Evolutionary conservation across 257 asterid genomes (phyloP), one percentile per base, ranked within the genome.

Genomic region (Fraxinus pennsylvanica): DNA sequence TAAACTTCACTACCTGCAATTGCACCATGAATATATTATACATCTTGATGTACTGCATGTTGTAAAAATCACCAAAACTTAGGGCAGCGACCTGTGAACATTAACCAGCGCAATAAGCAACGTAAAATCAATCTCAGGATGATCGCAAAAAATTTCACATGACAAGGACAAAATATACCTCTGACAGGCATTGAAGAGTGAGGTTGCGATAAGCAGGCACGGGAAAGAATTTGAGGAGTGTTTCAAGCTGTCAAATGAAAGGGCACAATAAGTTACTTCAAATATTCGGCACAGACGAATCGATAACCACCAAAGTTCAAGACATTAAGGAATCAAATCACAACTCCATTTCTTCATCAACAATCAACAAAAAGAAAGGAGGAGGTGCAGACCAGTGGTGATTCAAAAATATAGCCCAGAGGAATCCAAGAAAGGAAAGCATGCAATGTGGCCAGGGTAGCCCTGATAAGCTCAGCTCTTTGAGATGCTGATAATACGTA

Each of bases 401-500:
- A 95, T 83, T 93, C 98, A 83, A 95, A 95, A 74, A 95, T 95
- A 82, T 95, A 95, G 83, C 99, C 99, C 74, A 96, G 87, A 4
- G 99, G 99, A 83, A 96, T 96, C 99, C 99, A 96, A 22, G 98
- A 93, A 74, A 96, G 97, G 77, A 96, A 96, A 74, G 98, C 99
- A 82, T 96, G 99, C 83, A 96, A 75, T 17, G 99, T 96, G 70
- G 93, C 94, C 80, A 96, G 84, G 15, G 99, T 96, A 76, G 98
- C 99, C 87, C 98, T 86, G 84, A 93, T 86, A 74, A 95, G 99
- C 87, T 95, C 99, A 15, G 96, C 88, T 84, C 99, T 96, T 81
- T 92, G 98, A 71, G 98, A 93, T 80, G 91, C 98, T 10, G 98
- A 87, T 80, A 96, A 84, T 68, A 93, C 97, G 76, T 96, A 96